phyloP scores from a whole-genome alignment of 495 filamentous ascomycete genomes.

The Aspergillus sparsus region DNA sequence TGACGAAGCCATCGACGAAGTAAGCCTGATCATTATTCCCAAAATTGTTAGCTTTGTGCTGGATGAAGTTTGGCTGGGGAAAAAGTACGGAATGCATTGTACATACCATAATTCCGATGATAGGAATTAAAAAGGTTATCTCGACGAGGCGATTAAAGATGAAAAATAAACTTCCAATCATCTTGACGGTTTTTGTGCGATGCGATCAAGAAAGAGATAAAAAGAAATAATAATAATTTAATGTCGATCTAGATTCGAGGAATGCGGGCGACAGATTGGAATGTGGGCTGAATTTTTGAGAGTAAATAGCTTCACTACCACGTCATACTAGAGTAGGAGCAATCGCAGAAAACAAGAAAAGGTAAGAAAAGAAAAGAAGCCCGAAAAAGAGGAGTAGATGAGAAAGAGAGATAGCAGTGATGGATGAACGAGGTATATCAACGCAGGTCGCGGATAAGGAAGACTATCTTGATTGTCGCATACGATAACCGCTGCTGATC shows the following conservation, averaged over 20 bases:
- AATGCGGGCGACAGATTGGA: constrained; percentile 2
- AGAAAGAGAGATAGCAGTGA: too few species aligned
- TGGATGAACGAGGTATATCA: too few species aligned
- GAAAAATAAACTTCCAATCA: constrained; percentile 81
- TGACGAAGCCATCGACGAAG: constrained; percentile 75
- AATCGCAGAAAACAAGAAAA: not conserved
- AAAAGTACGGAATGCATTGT: not conserved
- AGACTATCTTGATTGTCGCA: not conserved
- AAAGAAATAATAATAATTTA: constrained; percentile 2
- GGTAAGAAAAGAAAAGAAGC: constrained; percentile 3
- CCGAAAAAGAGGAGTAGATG: too few species aligned
- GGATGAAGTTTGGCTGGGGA: constrained; percentile 3
- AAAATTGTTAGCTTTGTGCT: constrained; percentile 15
- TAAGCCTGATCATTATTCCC: constrained; percentile 51
- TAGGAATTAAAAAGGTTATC: constrained; percentile 83
- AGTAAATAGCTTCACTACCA: constrained; percentile 3
- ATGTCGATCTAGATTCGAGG: not conserved
- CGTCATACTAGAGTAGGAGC: constrained; percentile 9
- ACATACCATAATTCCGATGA: constrained; percentile 76
- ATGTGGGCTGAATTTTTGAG: not conserved
- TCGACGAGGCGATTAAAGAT: constrained; percentile 79
- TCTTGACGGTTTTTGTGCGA: constrained; percentile 41
- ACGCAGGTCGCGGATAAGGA: too few species aligned
- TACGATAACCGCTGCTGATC: not conserved
- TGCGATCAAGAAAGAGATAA: not conserved